Percentiles rank a stretch among this genome's conserved stretches.
Conservation (phyloP, 129 eudicot genomes). For the Centrapalus pauciflorus region DNA sequence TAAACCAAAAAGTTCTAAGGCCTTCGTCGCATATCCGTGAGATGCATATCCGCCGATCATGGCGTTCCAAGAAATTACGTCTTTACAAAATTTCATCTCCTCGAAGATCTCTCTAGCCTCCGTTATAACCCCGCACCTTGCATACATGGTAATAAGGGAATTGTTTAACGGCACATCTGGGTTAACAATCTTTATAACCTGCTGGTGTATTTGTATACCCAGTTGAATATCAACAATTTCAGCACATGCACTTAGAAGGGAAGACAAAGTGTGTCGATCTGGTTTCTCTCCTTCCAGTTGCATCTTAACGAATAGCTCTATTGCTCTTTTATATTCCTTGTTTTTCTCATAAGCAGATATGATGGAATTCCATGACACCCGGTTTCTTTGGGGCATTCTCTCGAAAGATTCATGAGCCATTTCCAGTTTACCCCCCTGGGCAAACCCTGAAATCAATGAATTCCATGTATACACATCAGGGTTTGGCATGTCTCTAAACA, state of each 20-base stretch:
- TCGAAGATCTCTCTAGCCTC: constrained; percentile 65
- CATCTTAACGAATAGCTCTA: constrained; percentile 56
- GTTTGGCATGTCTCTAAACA: constrained; percentile 50
- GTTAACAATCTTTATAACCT: constrained; percentile 44
- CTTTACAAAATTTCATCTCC: constrained; percentile 44
- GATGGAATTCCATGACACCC: constrained; percentile 78
- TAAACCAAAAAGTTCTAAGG: constrained; percentile 57
- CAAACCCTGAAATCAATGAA: constrained; percentile 59
- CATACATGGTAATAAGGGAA: constrained; percentile 86
- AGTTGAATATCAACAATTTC: constrained; percentile 43
- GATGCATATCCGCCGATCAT: constrained; percentile 85
- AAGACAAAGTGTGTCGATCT: constrained; percentile 72
- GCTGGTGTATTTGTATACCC: constrained; percentile 76
- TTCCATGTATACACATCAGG: constrained; percentile 73
- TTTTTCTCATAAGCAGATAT: constrained; percentile 62
- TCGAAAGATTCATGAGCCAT: constrained; percentile 44
- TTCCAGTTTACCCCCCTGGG: constrained; percentile 48
- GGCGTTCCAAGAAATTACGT: constrained; percentile 76
- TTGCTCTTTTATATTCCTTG: constrained; percentile 37
- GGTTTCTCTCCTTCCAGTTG: constrained; percentile 61
- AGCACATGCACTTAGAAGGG: constrained; percentile 60
- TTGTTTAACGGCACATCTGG: constrained; percentile 74
- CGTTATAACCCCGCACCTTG: constrained; percentile 65
- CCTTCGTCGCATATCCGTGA: constrained; percentile 63
- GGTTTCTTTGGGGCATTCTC: constrained; percentile 43